Base-by-base conservation (phyloP, 2,329 filamentous ascomycete species). In the Karstenula rhodostoma region DNA sequence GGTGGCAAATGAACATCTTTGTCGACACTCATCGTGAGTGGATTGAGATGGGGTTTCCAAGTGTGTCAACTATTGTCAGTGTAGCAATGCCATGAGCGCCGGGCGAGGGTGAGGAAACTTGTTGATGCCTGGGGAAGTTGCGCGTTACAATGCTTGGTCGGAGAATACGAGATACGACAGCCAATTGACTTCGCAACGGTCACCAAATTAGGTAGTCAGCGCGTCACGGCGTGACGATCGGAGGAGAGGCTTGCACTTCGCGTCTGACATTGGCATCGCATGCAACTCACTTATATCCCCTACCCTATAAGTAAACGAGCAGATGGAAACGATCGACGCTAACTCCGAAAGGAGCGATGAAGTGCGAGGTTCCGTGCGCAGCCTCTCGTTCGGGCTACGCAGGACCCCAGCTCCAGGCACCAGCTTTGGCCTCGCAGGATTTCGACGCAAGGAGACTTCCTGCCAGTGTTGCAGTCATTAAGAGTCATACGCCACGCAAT, bases 1-100 rank as follows among this genome's bases (percentile, higher is more conserved):
- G 61, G 51, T 50, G 60, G 65, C 46, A 56, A 17, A 17, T 52
- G 49, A 7, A 37, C 40, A 50, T 32, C 43, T 43, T 53, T 58
- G 19, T 29, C 17, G 2, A 19, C 40, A 40, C 48, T 37, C 48
- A 58, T 58, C 5, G 47, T 55, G 42, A 23, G 23, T 19, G 4
- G 23, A n/a, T 8, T 2, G 17, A 13, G 15, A 32, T 19, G 27
- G 12, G 12, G 19, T 6, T 13, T 35, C 10, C 25, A n/a, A n/a
- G 4, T 10, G 19, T 55, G n/a, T 25, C n/a, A n/a, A n/a, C n/a
- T n/a, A n/a, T n/a, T n/a, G n/a, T n/a, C 23, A 55, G 27, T 19
- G 19, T 19, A 46, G n/a, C 12, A 4, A 19, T 37, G 10, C 42
- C 52, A 55, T 55, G 42, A 46, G 22, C 2, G 25, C 42, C 4